Base-by-base conservation (phyloP, 306 rosid species). In the Sophora flavescens region DNA sequence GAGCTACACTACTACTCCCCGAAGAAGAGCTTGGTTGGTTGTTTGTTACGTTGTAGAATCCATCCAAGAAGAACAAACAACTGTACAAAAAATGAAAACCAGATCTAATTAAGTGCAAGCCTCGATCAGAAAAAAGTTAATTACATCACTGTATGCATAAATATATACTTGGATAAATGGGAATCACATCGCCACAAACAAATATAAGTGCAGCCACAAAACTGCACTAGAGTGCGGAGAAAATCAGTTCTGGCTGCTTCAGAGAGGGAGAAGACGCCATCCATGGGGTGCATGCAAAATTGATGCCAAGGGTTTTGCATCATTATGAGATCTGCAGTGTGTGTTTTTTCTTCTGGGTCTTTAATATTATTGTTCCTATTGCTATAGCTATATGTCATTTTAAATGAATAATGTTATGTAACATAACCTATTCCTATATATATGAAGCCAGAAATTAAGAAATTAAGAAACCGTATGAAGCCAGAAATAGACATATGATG, bases 131-230 rank as follows among this genome's bases (percentile, higher is more conserved):
- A 41, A 41, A 1, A 41, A 41, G 47, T 41, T 41, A 41, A 41
- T 9, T 7, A 2, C 8, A 8, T 41, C 47, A 41, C 12, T n/a
- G n/a, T n/a, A n/a, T n/a, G n/a, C n/a, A n/a, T n/a, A n/a, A n/a
- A n/a, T n/a, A n/a, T n/a, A 12, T 81, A 90, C 89, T 82, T 87
- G 45, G 83, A 33, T 44, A 79, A 60, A 22, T 36, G 63, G 63
- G 86, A 81, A 26, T 42, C 16, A 63, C 79, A 81, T 15, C 72
- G 74, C 89, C 95, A 90, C 10, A 90, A 52, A 72, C 92, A 90
- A 71, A 86, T 58, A 86, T 90, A 86, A 62, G 82, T 51, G 85
- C 85, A 86, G 64, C 87, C 85, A 39, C 70, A 57, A 16, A 85
- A 78, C 1, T 79, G 83, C 80, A 76, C 35, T 18, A 86, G 5